These are phyloP conservation scores for Blepharisma undulans DNA, from an alignment of 169 alveolate species.

Conservation along the genomic window DNA sequence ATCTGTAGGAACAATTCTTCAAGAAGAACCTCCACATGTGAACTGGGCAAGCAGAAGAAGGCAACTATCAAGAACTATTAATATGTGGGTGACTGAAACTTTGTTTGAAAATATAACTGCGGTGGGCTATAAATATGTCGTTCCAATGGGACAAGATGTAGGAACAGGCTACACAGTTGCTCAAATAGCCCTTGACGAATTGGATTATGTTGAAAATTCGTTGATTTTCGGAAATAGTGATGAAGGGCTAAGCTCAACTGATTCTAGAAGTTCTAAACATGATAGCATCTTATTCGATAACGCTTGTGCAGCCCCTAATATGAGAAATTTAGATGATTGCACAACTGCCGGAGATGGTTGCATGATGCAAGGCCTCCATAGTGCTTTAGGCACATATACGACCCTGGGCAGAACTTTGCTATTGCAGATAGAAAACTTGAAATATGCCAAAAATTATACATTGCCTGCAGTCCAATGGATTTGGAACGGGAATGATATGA, in stretches of 20 bases:
- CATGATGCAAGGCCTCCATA: conserved; percentile 35
- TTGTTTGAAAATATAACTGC: conserved; percentile 25
- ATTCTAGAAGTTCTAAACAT: conserved; percentile 9
- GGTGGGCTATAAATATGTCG: conserved; percentile 26
- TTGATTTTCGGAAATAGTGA: conserved; percentile 13
- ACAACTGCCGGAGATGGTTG: background rate
- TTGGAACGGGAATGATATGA: background rate
- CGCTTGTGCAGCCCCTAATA: conserved; percentile 7
- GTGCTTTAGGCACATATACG: conserved; percentile 34
- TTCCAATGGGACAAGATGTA: background rate
- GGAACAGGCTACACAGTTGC: conserved; percentile 1
- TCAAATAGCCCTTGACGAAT: background rate
- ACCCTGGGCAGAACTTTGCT: background rate
- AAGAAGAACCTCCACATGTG: conserved; percentile 31
- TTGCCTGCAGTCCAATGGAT: background rate
- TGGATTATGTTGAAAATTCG: conserved; percentile 30
- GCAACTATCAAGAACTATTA: conserved; percentile 18
- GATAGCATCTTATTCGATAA: conserved; percentile 26
- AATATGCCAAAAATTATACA: background rate
- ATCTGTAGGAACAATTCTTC: background rate
- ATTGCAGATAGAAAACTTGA: background rate
- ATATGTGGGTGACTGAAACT: conserved; percentile 33
- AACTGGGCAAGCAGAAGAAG: conserved; percentile 41
- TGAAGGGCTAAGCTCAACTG: conserved; percentile 12
- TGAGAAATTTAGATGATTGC: conserved; percentile 12